Conservation (phyloP, 108 stramenopile species). For the Fistulifera pelliculosa region DNA sequence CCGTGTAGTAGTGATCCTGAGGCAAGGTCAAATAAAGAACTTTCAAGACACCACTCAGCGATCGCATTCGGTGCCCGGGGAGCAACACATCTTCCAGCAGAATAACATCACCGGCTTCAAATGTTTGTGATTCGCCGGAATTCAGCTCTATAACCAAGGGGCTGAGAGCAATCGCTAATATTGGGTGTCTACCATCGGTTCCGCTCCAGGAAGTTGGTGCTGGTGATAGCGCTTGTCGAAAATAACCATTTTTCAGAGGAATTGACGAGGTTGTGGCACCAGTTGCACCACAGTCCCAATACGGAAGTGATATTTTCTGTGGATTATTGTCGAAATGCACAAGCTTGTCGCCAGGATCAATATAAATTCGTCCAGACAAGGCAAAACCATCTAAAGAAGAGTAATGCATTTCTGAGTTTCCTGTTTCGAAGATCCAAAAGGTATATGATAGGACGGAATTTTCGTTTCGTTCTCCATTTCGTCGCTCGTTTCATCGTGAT, state of each 20-base stretch:
- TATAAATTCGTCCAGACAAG: slow-evolving; percentile 38
- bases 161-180: slow-evolving; percentile 26
- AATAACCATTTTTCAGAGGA: slow-evolving; percentile 24
- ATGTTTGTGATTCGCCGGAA: slow-evolving; percentile 22
- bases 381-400: slow-evolving; percentile 32
- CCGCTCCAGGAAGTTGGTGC: slow-evolving; percentile 8
- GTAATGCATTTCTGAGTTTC: slow-evolving; percentile 5
- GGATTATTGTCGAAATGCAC: slow-evolving; percentile 34
- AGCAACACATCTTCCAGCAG: slow-evolving; percentile 40
- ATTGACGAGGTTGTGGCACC: slow-evolving; percentile 18
- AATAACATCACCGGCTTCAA: slow-evolving; percentile 35
- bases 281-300: slow-evolving; percentile 38
- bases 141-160: slow-evolving; percentile 30
- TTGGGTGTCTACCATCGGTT: slow-evolving; percentile 26
- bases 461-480: too few relatives aligned
- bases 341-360: slow-evolving; percentile 37
- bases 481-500: too few relatives aligned
- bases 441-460: neutral
- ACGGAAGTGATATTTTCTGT: slow-evolving; percentile 27
- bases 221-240: slow-evolving; percentile 34
- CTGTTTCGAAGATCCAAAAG: slow-evolving; percentile 3
- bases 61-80: slow-evolving; percentile 34
- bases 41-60: slow-evolving; percentile 7
- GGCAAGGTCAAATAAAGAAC: slow-evolving; percentile 27
- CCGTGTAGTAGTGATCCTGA: slow-evolving; percentile 35